Evolutionary conservation across 805 yeast genomes (phyloP), one percentile per base, ranked within the genome.

Genomic region (Saccharomycopsis capsularis): DNA sequence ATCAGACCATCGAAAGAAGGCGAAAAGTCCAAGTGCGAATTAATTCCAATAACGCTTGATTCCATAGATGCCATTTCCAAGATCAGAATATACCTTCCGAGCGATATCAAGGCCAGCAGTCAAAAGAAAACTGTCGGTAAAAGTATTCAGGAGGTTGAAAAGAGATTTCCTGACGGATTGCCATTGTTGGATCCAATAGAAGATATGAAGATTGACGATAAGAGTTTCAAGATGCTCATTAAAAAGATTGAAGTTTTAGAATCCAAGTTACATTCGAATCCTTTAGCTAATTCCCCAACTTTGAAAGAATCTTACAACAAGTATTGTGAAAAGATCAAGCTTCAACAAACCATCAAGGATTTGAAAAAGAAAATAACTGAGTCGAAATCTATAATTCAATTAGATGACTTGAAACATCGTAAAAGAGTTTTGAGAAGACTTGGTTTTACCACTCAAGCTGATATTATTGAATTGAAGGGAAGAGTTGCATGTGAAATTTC

Each of bases 401-500:
- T 93, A 60, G 98, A 93, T 62, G 98, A 93, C 64, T 74, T 93
- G 61, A 88, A 85, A 63, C 87, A 86, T 62, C 82, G 99, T 59
- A 91, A 89, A 65, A 76, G 98, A 59, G 98, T 95, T 1, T 70
- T 93, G 58, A 80, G 98, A 64, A 79, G 96, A 61, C 75, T 93
- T 35, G 97, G 93, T 0, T 93, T 93, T 68, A 82, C 90, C 37
- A 82, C 95, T 2, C 81, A 81, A 47, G 75, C 78, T 55, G 99
- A 93, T 65, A 82, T 93, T 53, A 95, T 93, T 55, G 97, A 93
- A 64, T 74, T 93, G 59, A 93, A 93, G 67, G 99, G 99, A 48
- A 78, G 98, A 63, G 98, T 93, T 49, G 97, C 96, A 0, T 91
- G 98, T 66, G 97, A 91, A 60, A 91, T 91, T 58, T 81, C 91